Evolutionary conservation across 345 rosid species (phyloP), one percentile per base, ranked within the genome.

Genomic region (Carallia brachiata): DNA sequence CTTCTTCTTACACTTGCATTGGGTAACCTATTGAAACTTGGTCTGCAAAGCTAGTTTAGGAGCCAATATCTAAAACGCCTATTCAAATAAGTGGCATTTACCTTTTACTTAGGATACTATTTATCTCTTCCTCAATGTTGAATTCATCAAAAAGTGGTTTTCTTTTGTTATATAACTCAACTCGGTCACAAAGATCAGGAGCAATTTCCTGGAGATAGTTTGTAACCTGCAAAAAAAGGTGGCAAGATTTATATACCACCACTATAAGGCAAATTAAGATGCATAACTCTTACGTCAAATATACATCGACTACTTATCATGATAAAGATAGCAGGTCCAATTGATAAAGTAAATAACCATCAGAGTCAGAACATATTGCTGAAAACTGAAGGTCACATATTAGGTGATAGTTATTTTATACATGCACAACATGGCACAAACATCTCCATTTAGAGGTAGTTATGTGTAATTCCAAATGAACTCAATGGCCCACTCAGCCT

Each of bases 121-220:
- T 81, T 54, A 94, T 88, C 85, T 91, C 99, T 65, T 86, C 97
- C 74, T 94, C 97, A 68, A 94, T 81, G 63, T 83, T 79, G 80
- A 85, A 94, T 81, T 86, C 89, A 82, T 90, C 96, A 81, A 94
- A 91, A 71, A 94, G 90, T 58, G 96, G 95, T 73, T 76, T 82
- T 71, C 87, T 81, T 84, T 85, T 88, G 55, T 88, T 82, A 77
- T 87, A 82, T 70, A 94, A 67, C 86, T 90, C 96, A 64, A 91
- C 97, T 55, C 92, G 87, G 73, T 84, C 84, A 80, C 97, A 91
- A 77, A 94, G 97, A 88, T 86, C 86, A 73, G 96, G 92, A 73
- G 99, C 99, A 73, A 94, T 87, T 59, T 94, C 99, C 80, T 94
- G 99, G 79, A 94, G 90, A 79, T 94, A 94, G 82, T 84, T 92